These are phyloP conservation scores for Polyporus arcularius DNA, from an alignment of 768 basidiomycete genomes.

Conservation along the genomic window DNA sequence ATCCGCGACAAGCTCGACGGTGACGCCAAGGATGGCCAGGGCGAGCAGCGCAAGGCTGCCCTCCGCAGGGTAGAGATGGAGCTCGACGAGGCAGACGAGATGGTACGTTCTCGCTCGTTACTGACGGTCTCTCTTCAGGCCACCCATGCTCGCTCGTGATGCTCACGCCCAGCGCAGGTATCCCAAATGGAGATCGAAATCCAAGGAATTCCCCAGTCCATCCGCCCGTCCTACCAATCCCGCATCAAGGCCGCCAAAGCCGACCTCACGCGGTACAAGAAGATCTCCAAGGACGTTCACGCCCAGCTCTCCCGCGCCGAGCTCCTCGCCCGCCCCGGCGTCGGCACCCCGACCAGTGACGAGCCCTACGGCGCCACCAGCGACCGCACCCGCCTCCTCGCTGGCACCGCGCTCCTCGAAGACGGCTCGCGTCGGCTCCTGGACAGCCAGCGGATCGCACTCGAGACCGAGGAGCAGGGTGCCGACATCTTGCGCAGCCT, in stretches of 20 bases:
- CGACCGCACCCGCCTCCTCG: conserved; percentile 78
- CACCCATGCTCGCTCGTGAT: neutral
- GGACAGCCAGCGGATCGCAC: conserved; percentile 87
- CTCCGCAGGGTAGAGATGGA: conserved; percentile 91
- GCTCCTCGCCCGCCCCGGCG: conserved; percentile 58
- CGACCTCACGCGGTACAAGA: conserved; percentile 78
- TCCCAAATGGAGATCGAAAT: conserved; percentile 99
- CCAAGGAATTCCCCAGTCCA: conserved; percentile 87
- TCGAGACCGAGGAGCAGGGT: conserved; percentile 96
- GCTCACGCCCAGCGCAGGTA: conserved; percentile 52
- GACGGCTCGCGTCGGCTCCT: conserved; percentile 85
- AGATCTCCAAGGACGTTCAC: conserved; percentile 73
- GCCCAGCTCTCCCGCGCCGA: conserved; percentile 72
- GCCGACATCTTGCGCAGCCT: conserved; percentile 89
- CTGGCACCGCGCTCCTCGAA: conserved; percentile 75
- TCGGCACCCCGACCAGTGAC: conserved; percentile 54
- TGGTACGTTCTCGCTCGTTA: conserved; percentile 52
- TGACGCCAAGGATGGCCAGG: conserved; percentile 62
- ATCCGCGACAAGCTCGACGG: conserved; percentile 78
- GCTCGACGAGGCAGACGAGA: conserved; percentile 97
- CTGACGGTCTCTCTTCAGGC: too few relatives aligned
- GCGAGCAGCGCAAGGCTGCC: conserved; percentile 79
- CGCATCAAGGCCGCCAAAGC: conserved; percentile 76
- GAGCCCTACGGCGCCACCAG: conserved; percentile 74
- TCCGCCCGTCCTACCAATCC: conserved; percentile 73